A percentile compares a stretch with the other conserved stretches of the same genome.
Conservation (phyloP, 345 rosid species). For the Camelina sativa region DNA sequence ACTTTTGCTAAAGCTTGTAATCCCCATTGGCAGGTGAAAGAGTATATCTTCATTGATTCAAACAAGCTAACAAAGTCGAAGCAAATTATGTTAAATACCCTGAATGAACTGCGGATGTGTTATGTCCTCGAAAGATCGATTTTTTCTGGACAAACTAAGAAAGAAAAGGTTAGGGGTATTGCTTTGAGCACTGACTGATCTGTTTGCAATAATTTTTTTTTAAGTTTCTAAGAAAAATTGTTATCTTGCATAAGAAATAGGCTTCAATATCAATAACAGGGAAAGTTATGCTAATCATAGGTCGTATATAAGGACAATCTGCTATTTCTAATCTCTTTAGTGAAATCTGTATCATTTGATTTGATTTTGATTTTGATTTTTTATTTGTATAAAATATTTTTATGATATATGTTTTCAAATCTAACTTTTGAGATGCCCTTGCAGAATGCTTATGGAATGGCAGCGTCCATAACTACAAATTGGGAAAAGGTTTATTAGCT, state of each 20-base stretch:
- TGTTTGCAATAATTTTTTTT: conserved; percentile 29
- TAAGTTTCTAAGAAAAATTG: neutral
- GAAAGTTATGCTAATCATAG: neutral
- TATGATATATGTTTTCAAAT: conserved; percentile 2
- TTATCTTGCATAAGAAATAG: conserved; percentile 18
- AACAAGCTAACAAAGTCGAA: conserved; percentile 83
- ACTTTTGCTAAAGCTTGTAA: conserved; percentile 31
- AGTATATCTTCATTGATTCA: conserved; percentile 68
- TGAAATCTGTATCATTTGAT: conserved; percentile 2
- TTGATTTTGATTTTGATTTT: neutral
- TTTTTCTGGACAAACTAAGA: conserved; percentile 53
- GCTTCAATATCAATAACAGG: conserved; percentile 24
- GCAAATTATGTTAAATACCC: conserved; percentile 77
- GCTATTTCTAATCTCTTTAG: conserved; percentile 9
- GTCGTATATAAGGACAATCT: conserved; percentile 10
- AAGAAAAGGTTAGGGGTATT: conserved; percentile 62
- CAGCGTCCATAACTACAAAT: conserved; percentile 45
- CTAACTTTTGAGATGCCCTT: conserved; percentile 35
- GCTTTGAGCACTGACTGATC: conserved; percentile 11
- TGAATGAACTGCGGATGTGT: conserved; percentile 84
- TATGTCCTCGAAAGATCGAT: conserved; percentile 64
- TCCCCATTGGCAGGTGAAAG: conserved; percentile 63
- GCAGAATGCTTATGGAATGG: conserved; percentile 55
- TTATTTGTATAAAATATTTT: conserved; percentile 12
- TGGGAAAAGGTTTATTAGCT: conserved; percentile 80